phyloP scores from a whole-genome alignment of 352 stramenopile genomes.

The Globisporangium paroecandrum region DNA sequence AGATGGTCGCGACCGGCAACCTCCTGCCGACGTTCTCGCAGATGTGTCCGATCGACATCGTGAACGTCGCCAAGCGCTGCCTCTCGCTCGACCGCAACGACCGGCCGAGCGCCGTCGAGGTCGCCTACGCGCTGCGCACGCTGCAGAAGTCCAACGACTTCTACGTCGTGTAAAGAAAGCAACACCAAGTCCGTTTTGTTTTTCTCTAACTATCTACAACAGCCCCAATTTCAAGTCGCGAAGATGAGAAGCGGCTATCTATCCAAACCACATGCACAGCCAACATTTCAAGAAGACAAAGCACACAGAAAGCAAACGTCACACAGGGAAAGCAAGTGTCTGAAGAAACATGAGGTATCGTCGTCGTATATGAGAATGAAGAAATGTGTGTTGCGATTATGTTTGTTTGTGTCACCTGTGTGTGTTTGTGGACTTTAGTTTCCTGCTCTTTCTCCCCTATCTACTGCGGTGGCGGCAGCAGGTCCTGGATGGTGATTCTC shows the following conservation, averaged over 20 bases:
- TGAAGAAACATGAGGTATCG: neutral
- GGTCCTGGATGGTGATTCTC: constrained; percentile 41
- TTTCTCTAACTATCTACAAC: neutral
- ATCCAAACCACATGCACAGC: neutral
- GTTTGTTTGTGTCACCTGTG: neutral
- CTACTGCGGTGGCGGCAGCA: constrained; percentile 34
- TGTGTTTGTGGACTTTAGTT: neutral
- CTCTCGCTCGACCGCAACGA: constrained; percentile 31
- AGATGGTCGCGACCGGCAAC: constrained; percentile 45
- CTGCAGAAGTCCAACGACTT: constrained; percentile 33
- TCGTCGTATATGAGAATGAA: neutral
- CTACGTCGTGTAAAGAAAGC: constrained; percentile 15
- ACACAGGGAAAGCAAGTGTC: neutral
- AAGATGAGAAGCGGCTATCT: neutral
- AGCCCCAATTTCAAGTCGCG: neutral
- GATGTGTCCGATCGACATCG: constrained; percentile 36
- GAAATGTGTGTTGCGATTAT: neutral
- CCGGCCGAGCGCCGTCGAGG: constrained; percentile 45
- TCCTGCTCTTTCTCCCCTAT: neutral
- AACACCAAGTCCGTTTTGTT: neutral
- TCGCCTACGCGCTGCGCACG: constrained; percentile 45
- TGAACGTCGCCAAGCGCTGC: constrained; percentile 37
- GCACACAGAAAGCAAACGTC: neutral
- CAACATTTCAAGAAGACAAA: neutral
- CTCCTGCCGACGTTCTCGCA: constrained; percentile 38